phyloP scores from a whole-genome alignment of 2,329 filamentous ascomycete species.

The Monilinia vaccinii-corymbosi region DNA sequence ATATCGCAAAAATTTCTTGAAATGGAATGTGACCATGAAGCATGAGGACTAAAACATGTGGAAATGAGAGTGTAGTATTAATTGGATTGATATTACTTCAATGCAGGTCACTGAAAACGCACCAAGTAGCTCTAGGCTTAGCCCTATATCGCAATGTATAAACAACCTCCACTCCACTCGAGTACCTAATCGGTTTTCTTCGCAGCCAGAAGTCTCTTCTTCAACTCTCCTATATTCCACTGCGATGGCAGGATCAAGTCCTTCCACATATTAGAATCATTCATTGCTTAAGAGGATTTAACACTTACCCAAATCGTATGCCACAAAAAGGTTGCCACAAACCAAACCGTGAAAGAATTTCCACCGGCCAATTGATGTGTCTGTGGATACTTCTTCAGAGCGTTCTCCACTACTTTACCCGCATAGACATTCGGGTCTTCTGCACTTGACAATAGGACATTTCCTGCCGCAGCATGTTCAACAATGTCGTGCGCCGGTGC shows the following conservation, averaged over 20 bases:
- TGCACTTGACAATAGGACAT: background rate
- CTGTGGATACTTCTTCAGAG: conserved; percentile 17
- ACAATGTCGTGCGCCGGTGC: conserved; percentile 16
- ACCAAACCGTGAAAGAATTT: conserved; percentile 13
- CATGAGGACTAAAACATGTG: too few species aligned
- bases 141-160: background rate
- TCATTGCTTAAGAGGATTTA: background rate
- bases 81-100: too few species aligned
- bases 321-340: conserved; percentile 14
- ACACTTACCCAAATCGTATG: conserved; percentile 16
- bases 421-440: conserved; percentile 17
- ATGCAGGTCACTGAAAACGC: background rate
- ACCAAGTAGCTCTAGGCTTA: background rate
- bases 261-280: background rate
- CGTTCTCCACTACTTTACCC: conserved; percentile 18
- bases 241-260: background rate
- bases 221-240: conserved; percentile 4
- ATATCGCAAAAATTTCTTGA: too few species aligned
- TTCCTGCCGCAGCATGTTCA: conserved; percentile 11
- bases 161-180: background rate
- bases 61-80: too few species aligned
- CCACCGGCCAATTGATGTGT: conserved; percentile 18
- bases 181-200: background rate
- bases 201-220: conserved; percentile 10
- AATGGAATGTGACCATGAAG: too few species aligned